phyloP scores from a whole-genome alignment of 2,329 filamentous ascomycete genomes.

The Stachybotrys chartarum region DNA sequence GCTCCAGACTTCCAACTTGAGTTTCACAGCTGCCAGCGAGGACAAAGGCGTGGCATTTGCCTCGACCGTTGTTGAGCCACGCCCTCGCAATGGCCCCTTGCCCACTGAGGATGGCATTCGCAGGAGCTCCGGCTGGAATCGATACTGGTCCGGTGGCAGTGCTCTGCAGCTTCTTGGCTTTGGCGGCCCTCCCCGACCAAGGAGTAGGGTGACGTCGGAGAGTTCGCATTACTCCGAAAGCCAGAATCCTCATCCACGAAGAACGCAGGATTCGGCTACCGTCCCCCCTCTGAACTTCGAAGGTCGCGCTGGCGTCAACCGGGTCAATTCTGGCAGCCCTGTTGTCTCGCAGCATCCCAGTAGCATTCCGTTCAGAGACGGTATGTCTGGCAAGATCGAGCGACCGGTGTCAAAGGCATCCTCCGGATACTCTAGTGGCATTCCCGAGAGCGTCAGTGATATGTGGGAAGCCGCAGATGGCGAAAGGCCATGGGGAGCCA shows the following conservation, averaged over 20 bases:
- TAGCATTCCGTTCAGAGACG: conserved; percentile 45
- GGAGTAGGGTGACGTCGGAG: conserved; percentile 47
- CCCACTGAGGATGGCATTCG: conserved; percentile 37
- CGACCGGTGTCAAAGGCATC: conserved; percentile 44
- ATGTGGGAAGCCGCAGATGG: conserved; percentile 42
- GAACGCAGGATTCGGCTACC: conserved; percentile 60
- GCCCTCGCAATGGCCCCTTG: conserved; percentile 22
- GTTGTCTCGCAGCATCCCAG: conserved; percentile 55
- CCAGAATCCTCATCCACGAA: conserved; percentile 23
- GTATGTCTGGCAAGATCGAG: conserved; percentile 55
- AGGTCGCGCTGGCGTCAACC: conserved; percentile 53
- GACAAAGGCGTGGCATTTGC: conserved; percentile 34
- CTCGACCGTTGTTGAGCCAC: conserved; percentile 24
- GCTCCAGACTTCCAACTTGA: conserved; percentile 32
- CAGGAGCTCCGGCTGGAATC: conserved; percentile 68
- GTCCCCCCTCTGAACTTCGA: conserved; percentile 64
- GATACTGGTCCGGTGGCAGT: conserved; percentile 70
- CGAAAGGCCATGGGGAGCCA: conserved; percentile 40
- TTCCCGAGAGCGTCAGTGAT: conserved; percentile 56
- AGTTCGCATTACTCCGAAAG: conserved; percentile 48
- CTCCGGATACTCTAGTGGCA: conserved; percentile 55
- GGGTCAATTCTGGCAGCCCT: conserved; percentile 63
- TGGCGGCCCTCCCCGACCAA: conserved; percentile 27
- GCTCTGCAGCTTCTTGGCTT: conserved; percentile 59
- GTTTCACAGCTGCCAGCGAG: conserved; percentile 28